Evolutionary conservation across 2,329 filamentous ascomycete genomes (phyloP), one percentile per base, ranked within the genome.

Genomic region (Rhinocladiella mackenziei): DNA sequence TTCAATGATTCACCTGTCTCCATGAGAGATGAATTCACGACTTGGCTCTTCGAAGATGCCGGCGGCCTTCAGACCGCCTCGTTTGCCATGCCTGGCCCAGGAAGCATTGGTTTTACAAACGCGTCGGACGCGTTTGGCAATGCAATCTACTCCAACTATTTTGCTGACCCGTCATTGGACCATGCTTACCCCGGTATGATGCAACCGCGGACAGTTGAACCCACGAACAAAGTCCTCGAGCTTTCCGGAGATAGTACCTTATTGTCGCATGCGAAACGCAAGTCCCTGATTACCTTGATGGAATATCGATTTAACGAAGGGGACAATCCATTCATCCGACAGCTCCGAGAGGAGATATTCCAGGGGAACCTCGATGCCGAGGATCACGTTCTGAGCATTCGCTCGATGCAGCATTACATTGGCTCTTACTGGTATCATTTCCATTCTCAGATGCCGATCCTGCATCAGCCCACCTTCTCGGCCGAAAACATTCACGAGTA

Each of bases 391-490:
- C 70, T 97, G 50, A 94, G 91, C 63, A 75, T 89, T 58, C 81
- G 84, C 57, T 96, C 95, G 85, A 94, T 97, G 85, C 88, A 95
- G 66, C 83, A 83, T 3, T 97, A 95, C 60, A 88, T 94, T 54
- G 78, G 81, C 9, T 94, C 89, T 1, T 98, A 92, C 65, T 98
- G 91, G 91, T 75, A 85, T 40, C 85, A 96, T 63, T 94, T 96
- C 60, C 92, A 92, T 62, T 84, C 89, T 40, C 92, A 97, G 63
- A 76, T 97, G 54, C 92, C 91, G 1, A 94, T 98, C 48, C 72
- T 97, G 32, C 91, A 98, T 65, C 87, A 89, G 60, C 89, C 92
- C 4, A 96, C 91, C 0, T 98, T 97, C 65, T 85, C 81, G 4
- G 83, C 89, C 0, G 87, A 94, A 59, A 84, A 81, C 51, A 92